Evolutionary conservation across 2,329 filamentous ascomycete genomes (phyloP).

Genomic region (Venturia carpophila): DNA sequence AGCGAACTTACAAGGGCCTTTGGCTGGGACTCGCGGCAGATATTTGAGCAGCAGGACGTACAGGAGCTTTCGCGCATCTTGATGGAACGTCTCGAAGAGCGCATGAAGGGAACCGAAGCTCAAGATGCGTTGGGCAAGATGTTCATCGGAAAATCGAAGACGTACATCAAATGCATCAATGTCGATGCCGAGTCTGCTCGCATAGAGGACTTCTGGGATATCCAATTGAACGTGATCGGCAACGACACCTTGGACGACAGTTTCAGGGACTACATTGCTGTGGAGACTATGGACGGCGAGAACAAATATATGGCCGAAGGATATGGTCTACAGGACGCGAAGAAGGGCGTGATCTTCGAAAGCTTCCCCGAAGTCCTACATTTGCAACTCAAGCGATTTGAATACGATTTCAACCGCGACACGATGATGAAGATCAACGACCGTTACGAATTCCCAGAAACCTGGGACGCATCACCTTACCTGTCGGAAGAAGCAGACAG

Average conservation of each 20-base stretch:
- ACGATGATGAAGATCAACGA: conserved; percentile 99
- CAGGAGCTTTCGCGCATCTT: conserved; percentile 93
- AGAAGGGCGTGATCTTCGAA: conserved; percentile 96
- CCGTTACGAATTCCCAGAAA: conserved; percentile 79
- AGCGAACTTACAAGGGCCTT: conserved; percentile 94
- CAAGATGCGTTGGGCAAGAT: conserved; percentile 83
- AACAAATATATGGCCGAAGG: conserved; percentile 97
- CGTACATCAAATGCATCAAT: conserved; percentile 97
- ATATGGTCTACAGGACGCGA: conserved; percentile 88
- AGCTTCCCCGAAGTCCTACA: conserved; percentile 91
- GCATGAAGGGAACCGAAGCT: conserved; percentile 93
- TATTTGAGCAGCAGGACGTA: conserved; percentile 98
- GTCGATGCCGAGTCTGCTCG: conserved; percentile 95
- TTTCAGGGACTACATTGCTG: conserved; percentile 92
- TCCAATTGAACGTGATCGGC: conserved; percentile 91
- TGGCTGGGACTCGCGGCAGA: conserved; percentile 95
- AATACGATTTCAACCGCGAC: conserved; percentile 93
- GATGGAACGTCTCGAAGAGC: conserved; percentile 94
- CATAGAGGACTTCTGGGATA: conserved; percentile 97
- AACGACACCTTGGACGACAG: conserved; percentile 91
- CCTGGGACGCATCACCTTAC: conserved; percentile 78
- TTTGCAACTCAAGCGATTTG: conserved; percentile 91
- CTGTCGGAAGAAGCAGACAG: conserved; percentile 77
- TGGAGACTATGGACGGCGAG: conserved; percentile 94
- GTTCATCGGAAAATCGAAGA: conserved; percentile 97